phyloP scores from a whole-genome alignment of 345 rosid species.

The Eutrema yunnanense region DNA sequence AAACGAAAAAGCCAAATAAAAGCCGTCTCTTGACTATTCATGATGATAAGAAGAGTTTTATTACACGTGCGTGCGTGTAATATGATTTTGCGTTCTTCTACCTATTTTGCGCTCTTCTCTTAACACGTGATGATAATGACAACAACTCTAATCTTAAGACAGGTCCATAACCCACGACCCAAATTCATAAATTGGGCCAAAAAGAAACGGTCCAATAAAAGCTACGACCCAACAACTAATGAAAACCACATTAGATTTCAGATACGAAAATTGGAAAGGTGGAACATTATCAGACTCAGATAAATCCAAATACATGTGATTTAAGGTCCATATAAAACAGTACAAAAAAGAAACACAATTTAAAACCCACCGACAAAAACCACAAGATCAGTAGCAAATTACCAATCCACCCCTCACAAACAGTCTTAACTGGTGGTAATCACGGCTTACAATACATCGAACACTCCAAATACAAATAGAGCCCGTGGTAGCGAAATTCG shows the following conservation, averaged over 20 bases:
- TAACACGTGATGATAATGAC: constrained; percentile 7
- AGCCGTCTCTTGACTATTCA: constrained; percentile 23
- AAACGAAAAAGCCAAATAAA: background rate
- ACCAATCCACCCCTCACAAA: background rate
- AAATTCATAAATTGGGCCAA: background rate
- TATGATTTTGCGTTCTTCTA: background rate
- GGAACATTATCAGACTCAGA: background rate
- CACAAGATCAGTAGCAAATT: background rate
- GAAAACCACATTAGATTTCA: background rate
- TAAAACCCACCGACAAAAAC: constrained; percentile 21
- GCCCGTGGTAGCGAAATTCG: constrained; percentile 4
- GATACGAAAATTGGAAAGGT: background rate
- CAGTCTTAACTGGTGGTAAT: background rate
- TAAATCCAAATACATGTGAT: constrained; percentile 26
- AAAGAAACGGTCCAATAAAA: background rate
- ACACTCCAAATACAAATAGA: background rate
- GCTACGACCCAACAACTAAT: background rate
- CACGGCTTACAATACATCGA: background rate
- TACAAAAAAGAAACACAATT: background rate
- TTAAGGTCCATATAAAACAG: background rate
- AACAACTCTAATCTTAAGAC: background rate
- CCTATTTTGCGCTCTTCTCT: too few relatives aligned
- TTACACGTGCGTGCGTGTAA: constrained; percentile 20
- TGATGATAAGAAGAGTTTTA: constrained; percentile 16
- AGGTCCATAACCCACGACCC: background rate